Base-by-base conservation (phyloP, 169 alveolate species). In the Plasmodium coatneyi region DNA sequence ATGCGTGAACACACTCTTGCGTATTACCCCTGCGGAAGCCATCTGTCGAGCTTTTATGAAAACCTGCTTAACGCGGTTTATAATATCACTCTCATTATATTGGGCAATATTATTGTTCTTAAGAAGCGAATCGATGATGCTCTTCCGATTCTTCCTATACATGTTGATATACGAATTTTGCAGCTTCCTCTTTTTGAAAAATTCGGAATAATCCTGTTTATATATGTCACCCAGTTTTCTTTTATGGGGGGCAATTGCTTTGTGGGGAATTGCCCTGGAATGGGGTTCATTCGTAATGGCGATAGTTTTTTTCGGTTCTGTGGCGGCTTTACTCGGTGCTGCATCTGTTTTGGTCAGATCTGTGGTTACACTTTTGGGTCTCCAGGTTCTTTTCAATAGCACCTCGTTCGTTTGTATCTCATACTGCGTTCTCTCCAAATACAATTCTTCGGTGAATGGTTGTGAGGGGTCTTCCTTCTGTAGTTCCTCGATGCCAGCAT, bases 1-100 rank as follows among this genome's bases (percentile, higher is more conserved):
- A 10, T 46, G n/a, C 10, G 56, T 41, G 6, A 41, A 41, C 10
- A 41, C 49, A 41, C 4, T n/a, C 9, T 1, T 74, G n/a, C 3
- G 39, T 32, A 32, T 32, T 60, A 87, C 93, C 93, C 93, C 93
- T 56, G 36, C 78, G 5, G 87, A 43, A 16, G 93, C 93, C 93
- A 87, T 87, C 19, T 87, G 93, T 0, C 83, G 34, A 19, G 93
- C 93, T 80, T 76, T 87, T 14, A 87, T 78, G 52, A 79, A 49
- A 10, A 87, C 81, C 76, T 87, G 93, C 76, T 87, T 87, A 36
- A 87, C 93, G 22, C 71, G 36, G 32, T 87, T 76, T 25, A 87
- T 56, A 56, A 87, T 87, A 28, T 87, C 93, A 36, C 52, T 54
- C 76, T 87, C 93, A 0, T 87, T 87, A 49, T 87, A 87, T 54